Evolutionary conservation across 202 grass and related monocot genomes (phyloP).

Genomic region (Carex sylvatica): DNA sequence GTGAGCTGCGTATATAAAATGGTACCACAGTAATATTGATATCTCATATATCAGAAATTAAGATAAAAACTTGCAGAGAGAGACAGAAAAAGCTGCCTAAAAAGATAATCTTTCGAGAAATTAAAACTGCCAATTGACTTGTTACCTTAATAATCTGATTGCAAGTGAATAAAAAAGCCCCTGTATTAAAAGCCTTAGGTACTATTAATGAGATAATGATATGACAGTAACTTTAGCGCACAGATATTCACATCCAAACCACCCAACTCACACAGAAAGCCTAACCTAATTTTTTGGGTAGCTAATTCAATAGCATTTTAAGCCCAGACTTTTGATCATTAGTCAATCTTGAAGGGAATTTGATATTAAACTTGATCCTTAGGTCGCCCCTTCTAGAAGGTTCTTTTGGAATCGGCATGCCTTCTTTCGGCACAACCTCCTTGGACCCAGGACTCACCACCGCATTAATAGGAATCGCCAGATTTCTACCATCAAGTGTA

Average conservation of each 20-base stretch:
- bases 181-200: too few species aligned
- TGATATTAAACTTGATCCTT: constrained; percentile 74
- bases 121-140: too few species aligned
- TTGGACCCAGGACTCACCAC: constrained; percentile 70
- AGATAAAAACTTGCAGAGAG: too few species aligned
- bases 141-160: too few species aligned
- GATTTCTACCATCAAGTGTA: constrained; percentile 64
- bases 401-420: constrained; percentile 74
- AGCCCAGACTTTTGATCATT: constrained; percentile 67
- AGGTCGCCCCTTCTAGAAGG: constrained; percentile 61
- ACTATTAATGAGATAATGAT: constrained; percentile 1
- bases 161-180: too few species aligned
- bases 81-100: too few species aligned
- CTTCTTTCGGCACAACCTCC: constrained; percentile 71
- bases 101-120: too few species aligned
- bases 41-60: too few species aligned
- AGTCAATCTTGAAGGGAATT: constrained; percentile 68
- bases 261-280: neutral
- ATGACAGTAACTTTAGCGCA: constrained; percentile 33
- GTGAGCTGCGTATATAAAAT: too few species aligned
- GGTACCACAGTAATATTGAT: too few species aligned
- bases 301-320: constrained; percentile 55
- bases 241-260: constrained; percentile 1
- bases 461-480: constrained; percentile 50
- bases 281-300: neutral